Base-by-base conservation (phyloP, 2,329 filamentous ascomycete genomes). In the Colletotrichum navitas region DNA sequence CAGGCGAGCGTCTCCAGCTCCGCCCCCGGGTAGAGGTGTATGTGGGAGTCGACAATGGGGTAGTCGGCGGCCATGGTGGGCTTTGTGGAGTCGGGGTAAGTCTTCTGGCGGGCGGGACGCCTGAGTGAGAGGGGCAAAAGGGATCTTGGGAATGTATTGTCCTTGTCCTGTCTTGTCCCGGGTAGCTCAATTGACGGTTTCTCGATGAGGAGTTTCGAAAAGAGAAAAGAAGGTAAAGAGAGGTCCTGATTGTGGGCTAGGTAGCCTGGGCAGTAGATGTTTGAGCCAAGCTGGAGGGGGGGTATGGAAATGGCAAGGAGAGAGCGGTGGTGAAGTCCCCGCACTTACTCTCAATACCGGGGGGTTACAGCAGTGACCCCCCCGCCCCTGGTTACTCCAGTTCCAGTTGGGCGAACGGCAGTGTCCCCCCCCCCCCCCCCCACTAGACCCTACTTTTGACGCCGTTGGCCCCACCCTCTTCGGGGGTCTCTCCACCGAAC, bases 21-120 rank as follows among this genome's bases (percentile, higher is more conserved):
- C 64, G 88, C 87, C 56, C 85, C 81, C 55, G 94, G 93, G 85
- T 90, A 97, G 78, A 98, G 90, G 83, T 98, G 95, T 82, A 98
- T 92, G 85, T 98, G 95, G 49, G 94, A 92, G 85, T 98, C 95
- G 81, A 98, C 90, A 78, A 97, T 91, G 77, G 86, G 89, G 80
- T 87, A 82, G 76, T 84, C 78, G 68, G 82, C 76, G 81, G 82
- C 82, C 73, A 67, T 78, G 63, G 24, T 52, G 55, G 66, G 56
- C 70, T 70, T 43, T 32, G n/a, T 11, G 34, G 47, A 2, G 24
- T 5, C 5, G 8, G 14, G 36, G 55, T 36, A 41, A 58, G 55
- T 41, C 55, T 26, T 41, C 16, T 26, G 55, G 34, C 34, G n/a
- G 55, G 55, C 2, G 51, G 29, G 51, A 18, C 10, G 29, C 18